Evolutionary conservation across 1,284 basidiomycete genomes (phyloP), one percentile per base, ranked within the genome.

Genomic region (Melampsora abietis-canadensis): DNA sequence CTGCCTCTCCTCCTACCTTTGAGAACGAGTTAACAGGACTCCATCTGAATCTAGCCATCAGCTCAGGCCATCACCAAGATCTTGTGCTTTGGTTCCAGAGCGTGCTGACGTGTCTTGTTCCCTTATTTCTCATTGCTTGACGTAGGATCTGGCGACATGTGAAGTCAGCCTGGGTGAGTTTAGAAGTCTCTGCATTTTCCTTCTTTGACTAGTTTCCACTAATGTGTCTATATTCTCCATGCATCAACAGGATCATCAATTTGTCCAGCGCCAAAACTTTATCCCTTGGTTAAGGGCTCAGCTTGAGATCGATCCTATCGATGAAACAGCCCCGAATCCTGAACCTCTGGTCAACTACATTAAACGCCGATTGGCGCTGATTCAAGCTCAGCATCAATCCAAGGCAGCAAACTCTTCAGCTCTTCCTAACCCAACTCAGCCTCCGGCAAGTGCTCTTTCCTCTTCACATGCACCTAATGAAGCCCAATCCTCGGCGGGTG

Each of bases 271-370:
- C 54, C 62, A n/a, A 37, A 74, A 74, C 30, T 74, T 74, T 34
- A 65, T 74, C 37, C 72, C 72, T 17, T 74, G 72, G 72, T 46
- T 74, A 19, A 63, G 72, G 40, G 72, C 64, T 44, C 72, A 74
- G 65, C 46, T 74, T 7, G 34, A 44, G 17, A 47, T 74, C 37
- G 72, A 73, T 30, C 70, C 70, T 15, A 73, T 73, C 21, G 70
- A 73, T 40, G 70, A 73, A 60, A 24, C 47, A 40, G 15, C 40
- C 24, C 40, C 48, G 34, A 51, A 63, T 27, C 70, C 70, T 46
- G 70, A 73, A 30, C 63, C 70, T 30, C 44, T 73, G 12, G 30
- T 73, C 12, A 40, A 65, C 17, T 73, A 73, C 54, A 64, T 73
- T 6, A 73, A 73, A 40, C 70, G 70, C 24, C 70, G 72, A n/a